Base-by-base conservation (phyloP, 1,284 basidiomycete species). In the Tetrapyrgos nigripes region DNA sequence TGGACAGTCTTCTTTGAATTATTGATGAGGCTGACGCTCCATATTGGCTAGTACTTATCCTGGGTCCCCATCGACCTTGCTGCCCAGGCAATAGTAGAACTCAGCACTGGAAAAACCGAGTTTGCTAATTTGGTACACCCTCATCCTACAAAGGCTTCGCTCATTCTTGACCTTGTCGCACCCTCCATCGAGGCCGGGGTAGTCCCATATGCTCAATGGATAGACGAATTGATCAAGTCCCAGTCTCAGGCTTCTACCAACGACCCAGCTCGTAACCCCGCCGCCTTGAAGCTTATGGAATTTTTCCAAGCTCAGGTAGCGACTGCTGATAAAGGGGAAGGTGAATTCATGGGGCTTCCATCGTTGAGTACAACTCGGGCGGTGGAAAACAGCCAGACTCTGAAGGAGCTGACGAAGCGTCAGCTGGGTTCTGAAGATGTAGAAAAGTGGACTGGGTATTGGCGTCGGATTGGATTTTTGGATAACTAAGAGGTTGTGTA, bases 111-210 rank as follows among this genome's bases (percentile, higher is more conserved):
- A 9, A 23, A 44, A 43, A 48, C 35, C 9, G 63, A 65, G 1
- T 60, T 61, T 5, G 47, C 69, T 6, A 73, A 73, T 43, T 8
- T 74, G 23, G 66, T 73, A 17, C 68, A 73, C 54, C 69, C 70
- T 1, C 61, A 61, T 1, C 66, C 66, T 2, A 44, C 60, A 6
- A 17, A 52, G 51, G 71, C 23, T 2, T 50, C 55, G 1, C 13
- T 72, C 23, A 67, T 75, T 46, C 50, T 53, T 14, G 35, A 57
- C 4, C 57, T 71, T 23, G 47, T 58, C 8, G 61, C 63, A 3
- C 57, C 59, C 1, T 21, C 65, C 13, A 33, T 58, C 43, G 51
- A 53, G 19, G 55, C 56, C 13, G 33, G 56, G 23, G 27, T 70
- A 27, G 43, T 73, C 13, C 62, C 64, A 3, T 67, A 65, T 40